Percentiles rank a stretch among this genome's conserved stretches.
phyloP scores from a whole-genome alignment of 306 rosid genomes.

The Pterocarpus santalinus region DNA sequence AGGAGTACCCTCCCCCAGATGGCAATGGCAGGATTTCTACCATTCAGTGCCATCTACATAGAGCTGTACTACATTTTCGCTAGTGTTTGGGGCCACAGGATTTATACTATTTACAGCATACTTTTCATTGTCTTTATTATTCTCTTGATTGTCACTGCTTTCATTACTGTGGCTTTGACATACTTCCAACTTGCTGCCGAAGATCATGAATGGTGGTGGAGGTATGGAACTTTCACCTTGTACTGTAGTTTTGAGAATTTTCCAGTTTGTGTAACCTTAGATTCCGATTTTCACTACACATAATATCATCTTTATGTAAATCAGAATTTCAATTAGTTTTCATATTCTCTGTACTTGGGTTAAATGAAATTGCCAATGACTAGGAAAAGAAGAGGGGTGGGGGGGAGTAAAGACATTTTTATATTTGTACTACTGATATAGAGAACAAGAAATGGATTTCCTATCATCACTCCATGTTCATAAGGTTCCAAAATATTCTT shows the following conservation, averaged over 20 bases:
- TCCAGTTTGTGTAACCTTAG: background rate
- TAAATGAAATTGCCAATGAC: conserved; percentile 27
- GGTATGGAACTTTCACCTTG: conserved; percentile 58
- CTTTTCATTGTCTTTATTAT: conserved; percentile 92
- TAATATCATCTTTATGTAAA: background rate
- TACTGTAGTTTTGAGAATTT: background rate
- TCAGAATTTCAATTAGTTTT: conserved; percentile 29
- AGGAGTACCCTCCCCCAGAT: conserved; percentile 92
- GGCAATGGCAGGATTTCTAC: conserved; percentile 99
- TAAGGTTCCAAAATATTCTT: background rate
- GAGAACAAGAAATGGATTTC: background rate
- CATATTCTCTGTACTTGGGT: conserved; percentile 4
- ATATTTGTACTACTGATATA: conserved; percentile 9
- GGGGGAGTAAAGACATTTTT: background rate
- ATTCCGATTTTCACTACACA: background rate
- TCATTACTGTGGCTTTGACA: conserved; percentile 97
- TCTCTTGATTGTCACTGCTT: conserved; percentile 96
- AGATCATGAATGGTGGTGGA: conserved; percentile 99
- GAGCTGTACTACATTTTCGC: conserved; percentile 99
- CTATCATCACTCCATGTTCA: conserved; percentile 8
- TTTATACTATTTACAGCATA: conserved; percentile 96
- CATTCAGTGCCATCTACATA: conserved; percentile 97
- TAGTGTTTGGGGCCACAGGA: conserved; percentile 99
- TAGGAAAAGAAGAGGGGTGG: background rate
- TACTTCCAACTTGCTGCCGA: conserved; percentile 99